These are phyloP conservation scores for Silene vulgaris DNA, from an alignment of 179 eudicot species.

Conservation along the genomic window DNA sequence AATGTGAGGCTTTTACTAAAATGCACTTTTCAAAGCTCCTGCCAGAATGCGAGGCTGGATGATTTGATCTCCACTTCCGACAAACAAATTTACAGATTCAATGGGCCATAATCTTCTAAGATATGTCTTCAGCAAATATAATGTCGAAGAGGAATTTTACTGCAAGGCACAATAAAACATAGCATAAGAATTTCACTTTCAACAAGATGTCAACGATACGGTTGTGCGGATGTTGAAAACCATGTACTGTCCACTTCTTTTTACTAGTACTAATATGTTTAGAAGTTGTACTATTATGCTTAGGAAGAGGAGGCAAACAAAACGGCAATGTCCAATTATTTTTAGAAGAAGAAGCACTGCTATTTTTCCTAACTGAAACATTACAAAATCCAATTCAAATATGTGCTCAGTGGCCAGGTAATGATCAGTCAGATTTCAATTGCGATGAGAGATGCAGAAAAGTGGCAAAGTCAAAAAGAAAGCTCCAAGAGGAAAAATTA, in stretches of 20 bases:
- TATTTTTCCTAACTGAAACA: background rate
- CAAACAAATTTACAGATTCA: background rate
- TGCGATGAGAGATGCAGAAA: background rate
- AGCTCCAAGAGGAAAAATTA: background rate
- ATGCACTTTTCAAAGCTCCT: background rate
- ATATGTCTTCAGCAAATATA: slow-evolving; percentile 61
- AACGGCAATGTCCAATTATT: background rate
- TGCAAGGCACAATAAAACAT: slow-evolving; percentile 33
- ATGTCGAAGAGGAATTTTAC: slow-evolving; percentile 55
- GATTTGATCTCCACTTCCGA: background rate
- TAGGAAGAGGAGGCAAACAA: background rate
- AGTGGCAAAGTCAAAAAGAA: background rate
- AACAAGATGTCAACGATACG: slow-evolving; percentile 2
- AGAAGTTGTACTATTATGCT: background rate
- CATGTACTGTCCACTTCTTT: background rate
- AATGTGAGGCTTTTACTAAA: background rate
- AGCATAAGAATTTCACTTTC: slow-evolving; percentile 3
- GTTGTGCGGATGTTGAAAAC: background rate
- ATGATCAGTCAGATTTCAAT: background rate
- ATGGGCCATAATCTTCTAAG: slow-evolving; percentile 29
- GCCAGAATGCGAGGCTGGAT: background rate
- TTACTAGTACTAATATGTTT: background rate
- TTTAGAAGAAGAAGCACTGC: background rate
- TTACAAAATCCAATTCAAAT: background rate
- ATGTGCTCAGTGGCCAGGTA: background rate